Conservation (phyloP, 169 alveolate genomes). For the Plasmodium knowlesi region DNA sequence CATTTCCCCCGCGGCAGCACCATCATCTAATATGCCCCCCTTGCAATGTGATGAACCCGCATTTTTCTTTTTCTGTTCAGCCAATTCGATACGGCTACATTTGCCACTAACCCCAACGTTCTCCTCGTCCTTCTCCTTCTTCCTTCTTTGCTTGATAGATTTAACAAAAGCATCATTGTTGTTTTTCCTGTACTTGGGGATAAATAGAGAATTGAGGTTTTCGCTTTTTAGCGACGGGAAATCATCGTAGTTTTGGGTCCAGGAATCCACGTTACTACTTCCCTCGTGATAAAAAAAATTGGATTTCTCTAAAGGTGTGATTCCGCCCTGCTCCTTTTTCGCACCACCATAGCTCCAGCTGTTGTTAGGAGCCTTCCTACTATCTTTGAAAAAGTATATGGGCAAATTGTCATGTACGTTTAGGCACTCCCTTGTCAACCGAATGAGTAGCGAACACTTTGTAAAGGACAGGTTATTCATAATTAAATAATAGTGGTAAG, state of each 20-base stretch:
- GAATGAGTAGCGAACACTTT: slow-evolving; percentile 22
- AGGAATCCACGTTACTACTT: neutral
- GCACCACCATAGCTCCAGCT: neutral
- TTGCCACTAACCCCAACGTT: neutral
- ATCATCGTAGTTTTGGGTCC: slow-evolving; percentile 5
- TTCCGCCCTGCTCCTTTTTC: neutral
- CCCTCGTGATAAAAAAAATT: neutral
- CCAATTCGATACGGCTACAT: neutral
- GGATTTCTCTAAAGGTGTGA: neutral
- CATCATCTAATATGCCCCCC: neutral
- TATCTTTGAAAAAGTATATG: slow-evolving; percentile 53
- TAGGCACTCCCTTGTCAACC: slow-evolving; percentile 56
- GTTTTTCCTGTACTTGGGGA: neutral
- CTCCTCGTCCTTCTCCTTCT: slow-evolving; percentile 7
- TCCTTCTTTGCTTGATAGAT: slow-evolving; percentile 8
- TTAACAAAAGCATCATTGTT: neutral
- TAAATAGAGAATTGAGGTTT: neutral
- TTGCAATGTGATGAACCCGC: neutral
- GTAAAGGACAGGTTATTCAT: slow-evolving; percentile 40
- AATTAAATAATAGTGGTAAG: slow-evolving; percentile 36
- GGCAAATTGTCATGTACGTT: slow-evolving; percentile 67
- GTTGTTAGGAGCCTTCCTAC: neutral
- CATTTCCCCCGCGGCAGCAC: neutral
- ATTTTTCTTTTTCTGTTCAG: slow-evolving; percentile 12
- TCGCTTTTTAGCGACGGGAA: slow-evolving; percentile 29